These are phyloP conservation scores for Phytophthora palmivora DNA, from an alignment of 352 stramenopile species.

Conservation along the genomic window DNA sequence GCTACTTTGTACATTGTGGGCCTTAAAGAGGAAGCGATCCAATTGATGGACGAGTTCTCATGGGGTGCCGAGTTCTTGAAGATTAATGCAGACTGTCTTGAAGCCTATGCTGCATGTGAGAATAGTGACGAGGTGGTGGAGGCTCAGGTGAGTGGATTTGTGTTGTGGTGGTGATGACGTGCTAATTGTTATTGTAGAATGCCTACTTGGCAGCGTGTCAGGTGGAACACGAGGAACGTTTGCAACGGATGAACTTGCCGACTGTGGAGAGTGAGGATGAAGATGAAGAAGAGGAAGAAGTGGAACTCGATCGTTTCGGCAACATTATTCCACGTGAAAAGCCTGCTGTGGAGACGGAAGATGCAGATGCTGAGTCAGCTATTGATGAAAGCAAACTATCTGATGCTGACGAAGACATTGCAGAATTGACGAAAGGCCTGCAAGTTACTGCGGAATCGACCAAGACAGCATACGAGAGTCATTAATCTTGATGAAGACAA, in stretches of 20 bases:
- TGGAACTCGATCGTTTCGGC: constrained; percentile 44
- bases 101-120: constrained; percentile 81
- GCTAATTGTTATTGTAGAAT: constrained; percentile 41
- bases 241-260: constrained; percentile 63
- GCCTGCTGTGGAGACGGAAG: constrained; percentile 22
- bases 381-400: no score
- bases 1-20: constrained; percentile 98
- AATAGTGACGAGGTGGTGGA: constrained; percentile 76
- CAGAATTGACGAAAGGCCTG: constrained; percentile 63
- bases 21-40: constrained; percentile 88
- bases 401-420: constrained; percentile 66
- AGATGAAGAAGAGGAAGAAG: constrained; percentile 40
- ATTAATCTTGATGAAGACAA: no score
- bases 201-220: constrained; percentile 74
- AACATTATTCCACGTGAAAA: constrained; percentile 43
- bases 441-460: constrained; percentile 52
- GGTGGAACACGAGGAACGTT: constrained; percentile 62
- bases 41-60: constrained; percentile 94
- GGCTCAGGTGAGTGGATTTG: constrained; percentile 54
- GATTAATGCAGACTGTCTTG: constrained; percentile 94
- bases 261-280: constrained; percentile 57
- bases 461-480: constrained; percentile 45
- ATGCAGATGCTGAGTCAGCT: constrained; percentile 22
- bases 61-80: constrained; percentile 95
- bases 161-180: constrained; percentile 1